Conservation (phyloP, 2,329 filamentous ascomycete genomes). For the Dactylonectria estremocensis region DNA sequence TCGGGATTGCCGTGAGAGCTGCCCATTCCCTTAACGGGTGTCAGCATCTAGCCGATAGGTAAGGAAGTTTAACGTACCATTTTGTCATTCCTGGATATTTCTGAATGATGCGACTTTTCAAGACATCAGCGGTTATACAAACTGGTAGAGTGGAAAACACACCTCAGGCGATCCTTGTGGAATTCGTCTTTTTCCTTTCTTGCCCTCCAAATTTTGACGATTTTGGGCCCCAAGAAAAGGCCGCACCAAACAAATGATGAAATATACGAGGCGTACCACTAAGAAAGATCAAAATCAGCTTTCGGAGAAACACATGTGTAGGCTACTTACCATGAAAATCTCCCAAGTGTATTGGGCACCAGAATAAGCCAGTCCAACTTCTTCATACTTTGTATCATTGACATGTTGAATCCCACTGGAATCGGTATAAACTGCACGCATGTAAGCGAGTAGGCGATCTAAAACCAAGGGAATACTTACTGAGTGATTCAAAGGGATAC, state of each 20-base stretch:
- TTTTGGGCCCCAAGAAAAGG: slow-evolving; percentile 67
- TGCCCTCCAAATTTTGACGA: slow-evolving; percentile 50
- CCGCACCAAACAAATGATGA: slow-evolving; percentile 72
- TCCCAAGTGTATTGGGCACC: slow-evolving; percentile 71
- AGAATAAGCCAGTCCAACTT: slow-evolving; percentile 70
- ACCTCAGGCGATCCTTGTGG: slow-evolving; percentile 18
- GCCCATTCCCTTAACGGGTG: background rate
- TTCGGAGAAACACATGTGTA: no score
- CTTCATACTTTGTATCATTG: slow-evolving; percentile 64
- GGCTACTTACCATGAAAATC: slow-evolving; percentile 65
- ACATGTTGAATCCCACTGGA: slow-evolving; percentile 57
- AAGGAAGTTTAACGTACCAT: background rate
- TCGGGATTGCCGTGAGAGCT: slow-evolving; percentile 50
- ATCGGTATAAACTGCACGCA: background rate
- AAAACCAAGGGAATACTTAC: slow-evolving; percentile 28
- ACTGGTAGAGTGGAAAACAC: background rate
- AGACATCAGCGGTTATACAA: no score
- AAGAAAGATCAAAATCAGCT: no score
- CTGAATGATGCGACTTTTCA: slow-evolving; percentile 1
- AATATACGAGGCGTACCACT: slow-evolving; percentile 69
- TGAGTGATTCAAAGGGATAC: slow-evolving; percentile 40
- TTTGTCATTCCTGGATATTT: slow-evolving; percentile 7
- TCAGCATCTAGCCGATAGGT: background rate
- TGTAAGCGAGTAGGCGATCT: background rate
- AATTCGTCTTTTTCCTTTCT: background rate